Percentiles rank a stretch among this genome's conserved stretches.
Conservation (phyloP, 192 early-diverging fungal genomes). For the Backusella macrospora region DNA sequence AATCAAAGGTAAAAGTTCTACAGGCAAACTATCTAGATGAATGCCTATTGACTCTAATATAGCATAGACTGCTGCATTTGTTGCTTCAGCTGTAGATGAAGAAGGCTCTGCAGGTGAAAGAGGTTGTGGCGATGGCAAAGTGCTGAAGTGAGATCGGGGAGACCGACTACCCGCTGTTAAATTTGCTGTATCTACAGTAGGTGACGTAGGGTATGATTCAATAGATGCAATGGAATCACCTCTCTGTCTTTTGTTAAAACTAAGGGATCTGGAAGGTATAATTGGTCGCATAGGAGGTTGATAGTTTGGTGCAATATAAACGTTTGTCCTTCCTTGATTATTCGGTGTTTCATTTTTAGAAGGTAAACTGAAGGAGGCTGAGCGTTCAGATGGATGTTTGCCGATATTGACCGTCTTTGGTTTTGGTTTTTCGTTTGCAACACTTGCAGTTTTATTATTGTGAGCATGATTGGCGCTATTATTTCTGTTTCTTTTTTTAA, state of each 20-base stretch:
- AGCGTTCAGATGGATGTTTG: neutral
- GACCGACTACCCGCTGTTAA: neutral
- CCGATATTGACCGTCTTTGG: neutral
- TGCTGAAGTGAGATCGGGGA: neutral
- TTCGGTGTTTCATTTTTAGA: neutral
- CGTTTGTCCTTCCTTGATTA: conserved; percentile 2
- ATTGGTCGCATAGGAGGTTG: neutral
- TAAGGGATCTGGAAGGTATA: neutral
- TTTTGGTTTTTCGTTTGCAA: neutral
- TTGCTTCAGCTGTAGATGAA: neutral
- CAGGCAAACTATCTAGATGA: conserved; percentile 25
- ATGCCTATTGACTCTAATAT: conserved; percentile 27
- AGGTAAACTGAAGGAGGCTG: neutral
- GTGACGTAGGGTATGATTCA: neutral
- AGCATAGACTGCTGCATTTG: conserved; percentile 18
- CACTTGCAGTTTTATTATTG: neutral
- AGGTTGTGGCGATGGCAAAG: neutral
- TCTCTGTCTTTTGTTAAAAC: neutral
- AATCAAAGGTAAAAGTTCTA: conserved; percentile 24
- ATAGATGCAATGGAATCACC: neutral
- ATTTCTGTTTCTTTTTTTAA: conserved; percentile 87
- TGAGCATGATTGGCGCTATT: neutral
- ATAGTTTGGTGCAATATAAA: conserved; percentile 1
- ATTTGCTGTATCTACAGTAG: neutral
- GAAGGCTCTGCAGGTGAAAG: neutral